Evolutionary conservation across 352 stramenopile genomes (phyloP).

Genomic region (Globisporangium recalcitrans): DNA sequence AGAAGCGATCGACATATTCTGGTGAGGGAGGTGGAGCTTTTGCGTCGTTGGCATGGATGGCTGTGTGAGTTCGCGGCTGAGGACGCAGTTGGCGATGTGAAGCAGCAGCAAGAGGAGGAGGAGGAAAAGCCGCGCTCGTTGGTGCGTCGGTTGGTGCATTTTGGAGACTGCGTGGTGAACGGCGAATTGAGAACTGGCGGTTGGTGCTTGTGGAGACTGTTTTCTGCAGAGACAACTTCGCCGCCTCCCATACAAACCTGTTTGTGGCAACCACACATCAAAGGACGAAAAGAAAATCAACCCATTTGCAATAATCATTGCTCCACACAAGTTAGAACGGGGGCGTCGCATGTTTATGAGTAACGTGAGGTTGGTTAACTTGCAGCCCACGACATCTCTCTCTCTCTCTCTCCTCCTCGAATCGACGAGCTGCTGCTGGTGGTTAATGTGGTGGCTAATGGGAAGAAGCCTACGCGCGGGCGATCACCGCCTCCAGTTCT

Average conservation of each 20-base stretch:
- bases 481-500: constrained; percentile 92
- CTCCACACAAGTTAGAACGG: not conserved
- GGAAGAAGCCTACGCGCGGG: constrained; percentile 45
- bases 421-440: not conserved
- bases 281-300: too few relatives aligned
- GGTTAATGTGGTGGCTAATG: not conserved
- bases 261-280: too few relatives aligned
- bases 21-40: not conserved
- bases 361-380: not conserved
- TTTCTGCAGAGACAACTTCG: not conserved
- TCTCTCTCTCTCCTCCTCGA: not conserved
- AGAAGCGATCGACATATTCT: not conserved
- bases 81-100: not conserved
- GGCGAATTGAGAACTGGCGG: not conserved
- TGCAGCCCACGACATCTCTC: not conserved
- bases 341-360: not conserved
- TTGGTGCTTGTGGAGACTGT: not conserved
- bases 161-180: not conserved
- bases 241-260: not conserved
- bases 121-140: too few relatives aligned
- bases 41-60: too few relatives aligned
- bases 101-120: not conserved
- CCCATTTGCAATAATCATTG: constrained; percentile 5
- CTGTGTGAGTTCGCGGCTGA: not conserved
- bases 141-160: not conserved